Percentiles rank a stretch among this genome's conserved stretches.
Evolutionary conservation across 768 basidiomycete species (phyloP).

Genomic region (Xerocomellus intermedius): DNA sequence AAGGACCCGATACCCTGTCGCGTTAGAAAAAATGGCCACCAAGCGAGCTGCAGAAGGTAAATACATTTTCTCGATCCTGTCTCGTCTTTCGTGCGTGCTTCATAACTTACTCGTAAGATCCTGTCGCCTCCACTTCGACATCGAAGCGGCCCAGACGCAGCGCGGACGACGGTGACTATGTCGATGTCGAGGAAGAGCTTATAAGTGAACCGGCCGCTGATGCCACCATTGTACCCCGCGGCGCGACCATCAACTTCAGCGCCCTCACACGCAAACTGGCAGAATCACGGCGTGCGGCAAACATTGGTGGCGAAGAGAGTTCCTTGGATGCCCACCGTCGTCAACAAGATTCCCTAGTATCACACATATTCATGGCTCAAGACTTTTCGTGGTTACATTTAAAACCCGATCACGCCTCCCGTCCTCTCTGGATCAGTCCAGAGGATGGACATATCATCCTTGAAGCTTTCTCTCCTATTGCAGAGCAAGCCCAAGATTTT

Average conservation of each 20-base stretch:
- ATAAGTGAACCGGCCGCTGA: conserved; percentile 32
- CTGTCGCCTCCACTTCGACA: conserved; percentile 24
- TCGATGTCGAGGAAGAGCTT: conserved; percentile 59
- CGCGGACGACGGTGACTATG: conserved; percentile 54
- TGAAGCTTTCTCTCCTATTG: conserved; percentile 96
- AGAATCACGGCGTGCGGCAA: conserved; percentile 49
- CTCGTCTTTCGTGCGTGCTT: neutral
- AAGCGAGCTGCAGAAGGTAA: conserved; percentile 44
- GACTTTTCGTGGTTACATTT: conserved; percentile 87
- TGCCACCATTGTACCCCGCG: conserved; percentile 54
- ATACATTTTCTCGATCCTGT: neutral
- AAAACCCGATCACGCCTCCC: conserved; percentile 86
- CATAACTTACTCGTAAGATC: conserved; percentile 15
- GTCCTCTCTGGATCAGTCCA: conserved; percentile 96
- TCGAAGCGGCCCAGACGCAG: conserved; percentile 44
- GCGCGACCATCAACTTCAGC: conserved; percentile 84
- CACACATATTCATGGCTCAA: conserved; percentile 79
- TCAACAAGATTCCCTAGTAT: conserved; percentile 73
- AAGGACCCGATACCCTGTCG: neutral
- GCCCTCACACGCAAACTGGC: conserved; percentile 79
- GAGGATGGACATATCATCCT: conserved; percentile 92
- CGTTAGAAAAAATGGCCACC: conserved; percentile 31
- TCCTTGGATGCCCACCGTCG: conserved; percentile 64
- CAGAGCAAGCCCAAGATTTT: conserved; percentile 98
- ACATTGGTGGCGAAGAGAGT: conserved; percentile 42